Evolutionary conservation across 2,329 filamentous ascomycete genomes (phyloP), one percentile per base, ranked within the genome.

Genomic region (Hypomyces rosellus): DNA sequence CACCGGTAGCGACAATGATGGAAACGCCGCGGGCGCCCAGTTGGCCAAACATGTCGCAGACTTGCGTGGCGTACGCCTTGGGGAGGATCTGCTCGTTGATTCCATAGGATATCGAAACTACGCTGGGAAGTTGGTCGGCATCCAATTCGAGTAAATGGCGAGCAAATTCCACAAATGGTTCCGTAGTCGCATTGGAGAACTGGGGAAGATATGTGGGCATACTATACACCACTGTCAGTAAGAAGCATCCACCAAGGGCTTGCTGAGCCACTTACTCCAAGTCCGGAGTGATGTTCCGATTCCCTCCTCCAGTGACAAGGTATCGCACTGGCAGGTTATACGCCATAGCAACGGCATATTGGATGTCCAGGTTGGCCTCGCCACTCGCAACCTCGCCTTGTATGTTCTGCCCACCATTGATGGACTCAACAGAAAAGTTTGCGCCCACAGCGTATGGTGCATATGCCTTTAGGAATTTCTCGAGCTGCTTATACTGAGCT

Each of bases 101-200:
- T 22, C 82, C 84, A 60, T 88, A 89, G 0, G 84, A 88, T n/a
- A 82, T 85, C 38, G 76, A 78, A 39, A 89, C 73, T 15, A 86
- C 78, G 3, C 78, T 74, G 0, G 86, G 85, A 0, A 88, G 69
- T 15, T 78, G 63, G 3, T 70, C 63, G 52, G 80, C 74, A 1
- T 72, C 64, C 16, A 84, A 72, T 16, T 69, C 63, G 3, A 86
- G 68, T 9, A 88, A 70, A 61, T 83, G 78, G 50, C 77, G 73
- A 5, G 84, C 73, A 63, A 84, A 82, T 14, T 77, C 77, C 3
- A 88, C 71, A 62, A 83, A 89, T 0, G 84, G 83, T 67, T 88
- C 85, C 57, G 86, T 84, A 9, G 69, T 69, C 53, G 59, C 36
- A 43, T 68, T 34, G 61, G n/a, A 9, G 37, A 18, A 16, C 5